Percentiles rank a stretch among this genome's conserved stretches.
Conservation (phyloP, 2,329 filamentous ascomycete species). For the Neofusicoccum sp. region DNA sequence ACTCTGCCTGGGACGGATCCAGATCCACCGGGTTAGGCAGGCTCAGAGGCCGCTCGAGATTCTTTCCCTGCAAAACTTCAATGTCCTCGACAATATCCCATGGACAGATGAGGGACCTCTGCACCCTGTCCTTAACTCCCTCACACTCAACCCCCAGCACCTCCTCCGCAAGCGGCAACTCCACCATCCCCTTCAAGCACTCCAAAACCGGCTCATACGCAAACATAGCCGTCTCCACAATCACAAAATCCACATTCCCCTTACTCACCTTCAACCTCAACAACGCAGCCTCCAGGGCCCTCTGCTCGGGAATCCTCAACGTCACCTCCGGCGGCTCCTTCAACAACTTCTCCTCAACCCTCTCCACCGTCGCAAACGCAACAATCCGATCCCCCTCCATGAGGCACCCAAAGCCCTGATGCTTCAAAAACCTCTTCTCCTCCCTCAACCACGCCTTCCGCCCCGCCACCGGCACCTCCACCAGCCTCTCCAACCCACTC, state of each 20-base stretch:
- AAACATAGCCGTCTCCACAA: slow-evolving; percentile 64
- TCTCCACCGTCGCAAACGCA: slow-evolving; percentile 59
- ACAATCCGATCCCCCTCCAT: slow-evolving; percentile 52
- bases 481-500: slow-evolving; percentile 48
- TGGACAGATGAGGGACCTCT: neutral
- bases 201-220: slow-evolving; percentile 66
- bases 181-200: slow-evolving; percentile 55
- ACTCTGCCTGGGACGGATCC: slow-evolving; percentile 56
- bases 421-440: slow-evolving; percentile 52
- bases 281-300: slow-evolving; percentile 49
- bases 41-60: slow-evolving; percentile 34
- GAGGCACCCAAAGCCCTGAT: slow-evolving; percentile 62
- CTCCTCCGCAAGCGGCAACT: slow-evolving; percentile 56
- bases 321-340: slow-evolving; percentile 47
- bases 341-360: slow-evolving; percentile 48
- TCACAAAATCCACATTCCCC: neutral
- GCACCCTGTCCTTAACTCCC: neutral
- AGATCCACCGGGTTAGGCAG: slow-evolving; percentile 38
- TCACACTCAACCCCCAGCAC: slow-evolving; percentile 42
- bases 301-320: slow-evolving; percentile 52
- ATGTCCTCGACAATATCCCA: slow-evolving; percentile 15
- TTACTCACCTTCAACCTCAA: slow-evolving; percentile 37
- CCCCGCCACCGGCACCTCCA: slow-evolving; percentile 24
- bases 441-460: slow-evolving; percentile 50
- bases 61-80: slow-evolving; percentile 20